Conservation (phyloP, 2,329 filamentous ascomycete species). For the Coniochaeta ligniaria region DNA sequence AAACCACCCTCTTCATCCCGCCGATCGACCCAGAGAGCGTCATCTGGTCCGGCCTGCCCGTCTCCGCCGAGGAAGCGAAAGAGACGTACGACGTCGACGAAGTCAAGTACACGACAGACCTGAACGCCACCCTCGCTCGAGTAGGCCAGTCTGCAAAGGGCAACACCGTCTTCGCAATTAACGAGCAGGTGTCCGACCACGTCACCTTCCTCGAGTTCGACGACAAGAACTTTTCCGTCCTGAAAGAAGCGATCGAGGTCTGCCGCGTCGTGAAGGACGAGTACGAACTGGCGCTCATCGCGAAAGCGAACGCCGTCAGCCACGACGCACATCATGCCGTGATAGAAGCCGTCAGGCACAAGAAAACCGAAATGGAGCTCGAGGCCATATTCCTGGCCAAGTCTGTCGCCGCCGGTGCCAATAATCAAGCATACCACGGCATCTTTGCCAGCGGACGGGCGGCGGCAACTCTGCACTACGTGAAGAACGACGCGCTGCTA, state of each 20-base stretch:
- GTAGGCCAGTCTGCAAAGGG: conserved; percentile 31
- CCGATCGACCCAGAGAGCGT: conserved; percentile 81
- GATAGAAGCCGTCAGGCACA: conserved; percentile 52
- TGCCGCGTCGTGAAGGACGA: conserved; percentile 66
- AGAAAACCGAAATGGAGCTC: conserved; percentile 73
- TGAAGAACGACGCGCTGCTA: conserved; percentile 67
- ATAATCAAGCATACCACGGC: conserved; percentile 79
- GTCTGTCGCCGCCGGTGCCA: conserved; percentile 68
- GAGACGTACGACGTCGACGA: conserved; percentile 74
- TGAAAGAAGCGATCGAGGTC: conserved; percentile 60
- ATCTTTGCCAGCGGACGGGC: conserved; percentile 78
- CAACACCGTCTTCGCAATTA: conserved; percentile 65
- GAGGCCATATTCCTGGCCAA: conserved; percentile 72
- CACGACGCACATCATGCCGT: conserved; percentile 59
- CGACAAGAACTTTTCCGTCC: conserved; percentile 48
- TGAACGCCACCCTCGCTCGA: conserved; percentile 64
- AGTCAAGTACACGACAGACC: conserved; percentile 63
- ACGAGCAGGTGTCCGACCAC: conserved; percentile 65
- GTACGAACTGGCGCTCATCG: conserved; percentile 67
- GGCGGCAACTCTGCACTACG: conserved; percentile 82
- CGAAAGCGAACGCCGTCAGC: conserved; percentile 64
- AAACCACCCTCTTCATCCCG: conserved; percentile 84
- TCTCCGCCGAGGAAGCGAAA: conserved; percentile 68
- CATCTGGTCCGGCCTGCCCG: conserved; percentile 86
- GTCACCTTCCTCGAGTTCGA: conserved; percentile 67